Evolutionary conservation across 2,329 filamentous ascomycete genomes (phyloP).

Genomic region (Penicillium digitatum): DNA sequence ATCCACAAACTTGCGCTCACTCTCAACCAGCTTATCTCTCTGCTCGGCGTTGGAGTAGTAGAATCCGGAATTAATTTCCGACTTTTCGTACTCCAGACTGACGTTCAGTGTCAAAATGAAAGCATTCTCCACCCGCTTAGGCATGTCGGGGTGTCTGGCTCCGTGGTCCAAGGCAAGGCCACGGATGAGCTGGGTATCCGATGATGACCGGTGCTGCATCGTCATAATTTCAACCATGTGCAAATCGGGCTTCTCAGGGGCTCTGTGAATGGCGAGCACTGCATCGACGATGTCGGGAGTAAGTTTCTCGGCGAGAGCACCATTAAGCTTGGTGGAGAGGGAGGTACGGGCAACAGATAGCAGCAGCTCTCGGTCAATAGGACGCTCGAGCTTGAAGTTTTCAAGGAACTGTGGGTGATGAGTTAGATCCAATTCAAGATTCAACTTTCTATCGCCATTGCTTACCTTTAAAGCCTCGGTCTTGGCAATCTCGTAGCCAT

Average conservation of each 20-base stretch:
- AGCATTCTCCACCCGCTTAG: slow-evolving; percentile 91
- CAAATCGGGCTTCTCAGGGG: slow-evolving; percentile 86
- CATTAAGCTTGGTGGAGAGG: slow-evolving; percentile 90
- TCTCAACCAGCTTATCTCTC: slow-evolving; percentile 96
- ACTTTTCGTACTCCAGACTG: slow-evolving; percentile 97
- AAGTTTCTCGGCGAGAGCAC: slow-evolving; percentile 79
- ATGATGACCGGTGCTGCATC: slow-evolving; percentile 96
- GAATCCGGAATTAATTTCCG: slow-evolving; percentile 97
- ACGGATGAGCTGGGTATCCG: slow-evolving; percentile 92
- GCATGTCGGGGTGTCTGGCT: slow-evolving; percentile 96
- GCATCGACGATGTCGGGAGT: slow-evolving; percentile 95
- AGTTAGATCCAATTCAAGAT: slow-evolving; percentile 14
- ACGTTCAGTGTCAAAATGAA: slow-evolving; percentile 94
- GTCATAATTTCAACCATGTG: slow-evolving; percentile 99
- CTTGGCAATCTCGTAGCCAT: slow-evolving; percentile 97
- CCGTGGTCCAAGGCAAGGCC: slow-evolving; percentile 93
- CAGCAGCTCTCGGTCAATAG: slow-evolving; percentile 90
- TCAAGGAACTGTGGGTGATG: slow-evolving; percentile 70
- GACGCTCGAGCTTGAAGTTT: slow-evolving; percentile 79
- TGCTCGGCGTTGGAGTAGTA: slow-evolving; percentile 98
- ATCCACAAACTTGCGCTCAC: slow-evolving; percentile 91
- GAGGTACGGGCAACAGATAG: slow-evolving; percentile 91
- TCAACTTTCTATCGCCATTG: background rate
- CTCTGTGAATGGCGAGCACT: slow-evolving; percentile 87
- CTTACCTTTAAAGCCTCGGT: slow-evolving; percentile 77